phyloP scores from a whole-genome alignment of 2,329 filamentous ascomycete genomes.

The Paecilomyces formosus region DNA sequence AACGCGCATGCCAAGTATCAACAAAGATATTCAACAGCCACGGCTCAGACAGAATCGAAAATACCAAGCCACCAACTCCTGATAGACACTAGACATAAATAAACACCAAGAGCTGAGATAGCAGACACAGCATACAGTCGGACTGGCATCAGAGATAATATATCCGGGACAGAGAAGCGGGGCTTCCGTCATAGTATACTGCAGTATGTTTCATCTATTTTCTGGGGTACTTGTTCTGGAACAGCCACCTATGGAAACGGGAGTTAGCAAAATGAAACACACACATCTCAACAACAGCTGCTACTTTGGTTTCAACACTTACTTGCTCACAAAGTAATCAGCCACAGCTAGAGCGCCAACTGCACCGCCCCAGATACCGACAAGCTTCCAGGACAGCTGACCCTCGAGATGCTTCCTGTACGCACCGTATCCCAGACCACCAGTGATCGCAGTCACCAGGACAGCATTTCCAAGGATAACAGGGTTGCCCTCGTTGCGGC shows the following conservation, averaged over 20 bases:
- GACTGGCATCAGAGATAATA: slow-evolving; percentile 3
- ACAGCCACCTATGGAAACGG: slow-evolving; percentile 35
- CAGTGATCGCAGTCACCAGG: slow-evolving; percentile 31
- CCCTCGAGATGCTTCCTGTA: slow-evolving; percentile 40
- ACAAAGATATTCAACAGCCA: background rate
- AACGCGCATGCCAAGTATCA: background rate
- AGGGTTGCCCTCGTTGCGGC: slow-evolving; percentile 38
- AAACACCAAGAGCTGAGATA: slow-evolving; percentile 14
- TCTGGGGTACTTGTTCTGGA: slow-evolving; percentile 44
- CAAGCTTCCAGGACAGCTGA: slow-evolving; percentile 39
- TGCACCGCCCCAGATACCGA: slow-evolving; percentile 34
- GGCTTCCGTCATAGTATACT: background rate
- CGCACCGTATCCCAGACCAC: slow-evolving; percentile 40
- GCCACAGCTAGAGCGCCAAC: slow-evolving; percentile 37
- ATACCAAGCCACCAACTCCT: background rate
- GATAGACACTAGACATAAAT: slow-evolving; percentile 2
- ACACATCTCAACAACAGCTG: background rate
- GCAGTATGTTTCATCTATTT: slow-evolving; percentile 25
- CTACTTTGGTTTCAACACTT: slow-evolving; percentile 14
- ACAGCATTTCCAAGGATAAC: slow-evolving; percentile 41
- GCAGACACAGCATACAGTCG: slow-evolving; percentile 1
- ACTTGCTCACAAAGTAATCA: slow-evolving; percentile 46
- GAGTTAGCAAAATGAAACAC: slow-evolving; percentile 3
- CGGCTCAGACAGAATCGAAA: background rate
- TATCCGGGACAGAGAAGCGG: slow-evolving; percentile 1